These are phyloP conservation scores for Coniosporium apollinis DNA, from an alignment of 495 filamentous ascomycete species.

Conservation along the genomic window DNA sequence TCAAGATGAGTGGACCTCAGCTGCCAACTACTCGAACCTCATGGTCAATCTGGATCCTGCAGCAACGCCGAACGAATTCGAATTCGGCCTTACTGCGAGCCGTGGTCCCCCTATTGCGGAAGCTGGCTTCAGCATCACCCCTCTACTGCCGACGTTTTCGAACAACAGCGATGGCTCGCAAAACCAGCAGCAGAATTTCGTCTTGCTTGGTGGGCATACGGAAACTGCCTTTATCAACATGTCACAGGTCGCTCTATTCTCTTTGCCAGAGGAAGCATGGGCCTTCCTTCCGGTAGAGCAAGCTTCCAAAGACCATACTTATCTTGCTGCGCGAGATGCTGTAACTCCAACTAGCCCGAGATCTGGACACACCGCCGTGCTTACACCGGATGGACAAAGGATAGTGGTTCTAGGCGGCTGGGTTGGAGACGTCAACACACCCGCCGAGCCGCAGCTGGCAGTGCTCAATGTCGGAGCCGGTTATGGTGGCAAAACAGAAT, in stretches of 20 bases:
- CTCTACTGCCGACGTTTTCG: constrained; percentile 45
- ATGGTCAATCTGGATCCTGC: constrained; percentile 45
- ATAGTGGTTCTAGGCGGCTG: constrained; percentile 75
- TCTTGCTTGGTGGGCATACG: constrained; percentile 79
- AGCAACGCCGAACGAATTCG: constrained; percentile 18
- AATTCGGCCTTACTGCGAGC: constrained; percentile 25
- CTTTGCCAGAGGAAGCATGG: constrained; percentile 73
- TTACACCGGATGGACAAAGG: constrained; percentile 56
- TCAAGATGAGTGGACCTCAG: constrained; percentile 37
- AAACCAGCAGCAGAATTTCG: constrained; percentile 53
- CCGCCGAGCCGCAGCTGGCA: constrained; percentile 66
- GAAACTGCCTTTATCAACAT: constrained; percentile 76
- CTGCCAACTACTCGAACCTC: constrained; percentile 58
- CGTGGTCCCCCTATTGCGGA: constrained; percentile 54
- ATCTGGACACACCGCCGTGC: constrained; percentile 71
- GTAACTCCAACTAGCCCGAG: constrained; percentile 43
- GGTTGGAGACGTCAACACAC: constrained; percentile 60
- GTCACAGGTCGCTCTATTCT: constrained; percentile 77
- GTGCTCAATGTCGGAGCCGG: constrained; percentile 53
- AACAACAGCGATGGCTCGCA: constrained; percentile 31
- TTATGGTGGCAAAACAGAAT: constrained; percentile 46
- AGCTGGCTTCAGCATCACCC: constrained; percentile 73
- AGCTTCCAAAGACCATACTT: constrained; percentile 25
- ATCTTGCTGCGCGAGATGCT: constrained; percentile 30
- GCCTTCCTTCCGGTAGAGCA: constrained; percentile 50